Evolutionary conservation across 495 filamentous ascomycete genomes (phyloP), one percentile per base, ranked within the genome.

Genomic region (Podospora comata): DNA sequence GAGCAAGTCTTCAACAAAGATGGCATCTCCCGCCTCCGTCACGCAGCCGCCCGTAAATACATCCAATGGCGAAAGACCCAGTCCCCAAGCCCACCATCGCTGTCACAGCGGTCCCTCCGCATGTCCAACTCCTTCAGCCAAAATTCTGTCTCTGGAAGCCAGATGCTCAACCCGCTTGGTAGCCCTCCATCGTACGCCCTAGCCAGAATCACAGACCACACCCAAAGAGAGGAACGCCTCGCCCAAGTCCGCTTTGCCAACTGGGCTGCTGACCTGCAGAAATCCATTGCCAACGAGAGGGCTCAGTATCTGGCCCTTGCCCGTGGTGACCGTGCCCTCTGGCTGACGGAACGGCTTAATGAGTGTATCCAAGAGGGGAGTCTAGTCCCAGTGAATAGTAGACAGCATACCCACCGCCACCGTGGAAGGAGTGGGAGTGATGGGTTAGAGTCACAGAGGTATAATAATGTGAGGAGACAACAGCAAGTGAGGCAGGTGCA

Each of bases 191-290:
- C 85, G 19, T 90, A 92, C 72, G 84, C 90, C 3, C 83, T 96
- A 64, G 88, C 92, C 13, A 83, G 88, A 58, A 82, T 94, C 65
- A 81, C 88, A 34, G 89, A 91, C 68, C 87, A 91, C 73, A 88
- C 88, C 2, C 87, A 90, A 63, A 83, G 86, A 32, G 88, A 95
- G 77, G 88, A 94, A 70, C 84, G 82, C 13, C 79, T 91, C n/a
- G 90, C 92, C 4, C 91, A 92, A 72, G 85, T 97, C 27, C 85
- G 90, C 20, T 83, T 97, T 15, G 90, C 90, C 6, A 91, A 93
- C 73, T 99, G 95, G 95, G 94, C 94, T 11, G 85, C 88, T 1
- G 92, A 97, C 73, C 84, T 99, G 0, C 94, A 97, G 74, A 88
- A 87, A 60, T 93, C 91, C 71, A 79, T 97, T 5, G 85, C 89